Evolutionary conservation across 169 alveolate species (phyloP).

Genomic region (Plasmodium berghei): DNA sequence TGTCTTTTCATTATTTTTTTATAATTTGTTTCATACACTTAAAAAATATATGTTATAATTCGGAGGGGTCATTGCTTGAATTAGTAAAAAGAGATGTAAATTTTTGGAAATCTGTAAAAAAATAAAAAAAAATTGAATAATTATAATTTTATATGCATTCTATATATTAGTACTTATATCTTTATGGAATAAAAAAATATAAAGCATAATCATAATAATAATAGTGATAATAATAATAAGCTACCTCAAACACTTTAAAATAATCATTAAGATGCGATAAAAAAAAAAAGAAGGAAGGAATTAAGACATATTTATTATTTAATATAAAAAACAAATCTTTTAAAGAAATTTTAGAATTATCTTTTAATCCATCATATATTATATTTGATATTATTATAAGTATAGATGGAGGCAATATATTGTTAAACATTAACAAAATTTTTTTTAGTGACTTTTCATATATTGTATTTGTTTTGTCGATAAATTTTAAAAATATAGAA

Average conservation of each 20-base stretch:
- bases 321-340: conserved; percentile 37
- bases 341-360: not conserved
- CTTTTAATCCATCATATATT: conserved; percentile 20
- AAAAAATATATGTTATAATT: conserved; percentile 31
- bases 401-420: conserved; percentile 43
- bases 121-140: not conserved
- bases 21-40: conserved; percentile 31
- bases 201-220: too few species aligned
- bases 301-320: conserved; percentile 13
- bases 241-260: not conserved
- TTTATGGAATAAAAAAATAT: not conserved
- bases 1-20: not conserved
- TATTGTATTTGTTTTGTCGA: not conserved
- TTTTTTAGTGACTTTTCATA: conserved; percentile 12
- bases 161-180: too few species aligned
- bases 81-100: conserved; percentile 29
- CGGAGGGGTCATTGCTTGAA: conserved; percentile 75
- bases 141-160: not conserved
- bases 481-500: conserved; percentile 33
- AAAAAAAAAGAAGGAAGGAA: conserved; percentile 21
- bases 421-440: conserved; percentile 1
- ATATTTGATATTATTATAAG: conserved; percentile 36
- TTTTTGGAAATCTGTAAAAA: conserved; percentile 27
- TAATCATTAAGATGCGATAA: conserved; percentile 4
- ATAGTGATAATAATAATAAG: too few species aligned